phyloP scores from a whole-genome alignment of 441 rosid species.

The Gossypium laxum region DNA sequence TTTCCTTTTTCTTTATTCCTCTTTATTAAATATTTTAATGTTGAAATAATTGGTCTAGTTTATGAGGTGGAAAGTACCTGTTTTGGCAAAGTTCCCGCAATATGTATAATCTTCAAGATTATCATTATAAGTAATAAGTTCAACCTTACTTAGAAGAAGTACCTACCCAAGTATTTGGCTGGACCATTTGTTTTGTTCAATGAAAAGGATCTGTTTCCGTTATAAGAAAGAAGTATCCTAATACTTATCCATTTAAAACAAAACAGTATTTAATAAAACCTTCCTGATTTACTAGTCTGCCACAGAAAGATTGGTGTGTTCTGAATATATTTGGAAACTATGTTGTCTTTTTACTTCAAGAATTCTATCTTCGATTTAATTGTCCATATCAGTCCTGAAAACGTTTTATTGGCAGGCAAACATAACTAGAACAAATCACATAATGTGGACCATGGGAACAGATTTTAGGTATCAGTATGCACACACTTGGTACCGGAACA shows the following conservation, averaged over 20 bases:
- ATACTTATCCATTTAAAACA: neutral
- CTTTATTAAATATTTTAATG: neutral
- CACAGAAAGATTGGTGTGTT: neutral
- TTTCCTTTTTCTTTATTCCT: neutral
- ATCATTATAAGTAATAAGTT: constrained; percentile 7
- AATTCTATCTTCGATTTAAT: neutral
- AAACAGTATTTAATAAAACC: neutral
- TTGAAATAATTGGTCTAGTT: neutral
- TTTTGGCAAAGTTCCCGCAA: neutral
- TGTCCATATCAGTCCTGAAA: neutral
- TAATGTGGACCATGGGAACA: constrained; percentile 99
- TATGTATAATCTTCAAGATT: neutral
- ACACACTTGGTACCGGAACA: constrained; percentile 73
- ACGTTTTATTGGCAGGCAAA: constrained; percentile 57
- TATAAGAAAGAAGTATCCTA: neutral
- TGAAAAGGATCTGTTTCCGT: neutral
- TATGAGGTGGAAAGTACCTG: neutral
- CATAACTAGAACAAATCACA: constrained; percentile 77
- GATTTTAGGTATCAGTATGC: constrained; percentile 97
- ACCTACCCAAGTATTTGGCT: neutral
- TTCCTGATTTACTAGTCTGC: neutral
- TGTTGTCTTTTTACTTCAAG: neutral
- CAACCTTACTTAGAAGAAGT: constrained; percentile 6
- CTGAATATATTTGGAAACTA: constrained; percentile 6
- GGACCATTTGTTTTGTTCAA: neutral